phyloP scores from a whole-genome alignment of 1,139 yeast species.

The Hyphopichia pseudoburtonii region DNA sequence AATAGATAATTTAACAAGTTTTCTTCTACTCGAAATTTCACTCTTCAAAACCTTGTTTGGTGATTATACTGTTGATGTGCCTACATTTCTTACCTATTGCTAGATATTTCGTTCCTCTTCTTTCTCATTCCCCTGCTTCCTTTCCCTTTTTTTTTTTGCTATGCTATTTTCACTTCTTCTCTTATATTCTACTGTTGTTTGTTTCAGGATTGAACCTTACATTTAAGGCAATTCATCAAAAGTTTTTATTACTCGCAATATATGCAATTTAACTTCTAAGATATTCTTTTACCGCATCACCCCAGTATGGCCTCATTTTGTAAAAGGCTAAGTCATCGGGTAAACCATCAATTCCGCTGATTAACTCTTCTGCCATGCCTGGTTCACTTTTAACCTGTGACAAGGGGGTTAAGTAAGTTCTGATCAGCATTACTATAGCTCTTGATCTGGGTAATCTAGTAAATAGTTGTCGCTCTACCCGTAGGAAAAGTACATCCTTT shows the following conservation, averaged over 20 bases:
- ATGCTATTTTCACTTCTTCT: background rate
- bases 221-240: too few relatives aligned
- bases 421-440: slow-evolving; percentile 40
- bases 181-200: background rate
- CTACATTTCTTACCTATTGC: background rate
- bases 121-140: too few relatives aligned
- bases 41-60: too few relatives aligned
- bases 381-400: slow-evolving; percentile 32
- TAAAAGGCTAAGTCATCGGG: slow-evolving; percentile 60
- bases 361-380: slow-evolving; percentile 44
- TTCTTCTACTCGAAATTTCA: background rate
- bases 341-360: slow-evolving; percentile 57
- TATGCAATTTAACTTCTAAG: slow-evolving; percentile 15
- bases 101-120: background rate
- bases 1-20: background rate
- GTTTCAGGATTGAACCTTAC: background rate
- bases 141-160: too few relatives aligned
- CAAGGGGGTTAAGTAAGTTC: slow-evolving; percentile 43
- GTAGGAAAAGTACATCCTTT: slow-evolving; percentile 32
- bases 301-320: slow-evolving; percentile 64
- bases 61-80: too few relatives aligned
- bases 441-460: slow-evolving; percentile 39
- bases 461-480: slow-evolving; percentile 44
- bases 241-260: too few relatives aligned
- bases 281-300: slow-evolving; percentile 55